phyloP scores from a whole-genome alignment of 192 early-diverging fungal genomes.

The Podila verticillata region DNA sequence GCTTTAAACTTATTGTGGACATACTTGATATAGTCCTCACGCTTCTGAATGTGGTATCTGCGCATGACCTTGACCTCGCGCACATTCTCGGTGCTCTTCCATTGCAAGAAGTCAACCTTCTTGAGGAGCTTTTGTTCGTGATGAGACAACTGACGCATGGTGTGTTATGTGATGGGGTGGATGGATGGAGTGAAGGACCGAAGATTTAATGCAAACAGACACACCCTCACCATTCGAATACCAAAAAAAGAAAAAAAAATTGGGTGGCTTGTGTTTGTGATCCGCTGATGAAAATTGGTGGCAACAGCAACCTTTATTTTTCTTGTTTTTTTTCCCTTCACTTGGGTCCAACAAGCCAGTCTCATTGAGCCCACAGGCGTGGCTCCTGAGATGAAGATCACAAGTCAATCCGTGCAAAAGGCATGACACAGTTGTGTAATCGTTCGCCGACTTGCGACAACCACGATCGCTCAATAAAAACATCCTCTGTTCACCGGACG shows the following conservation, averaged over 20 bases:
- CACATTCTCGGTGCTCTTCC: conserved; percentile 87
- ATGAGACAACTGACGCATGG: conserved; percentile 83
- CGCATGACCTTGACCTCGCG: conserved; percentile 89
- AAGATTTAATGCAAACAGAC: not conserved
- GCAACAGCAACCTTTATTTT: too few species aligned
- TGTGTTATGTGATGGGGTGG: not conserved
- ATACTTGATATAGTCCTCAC: conserved; percentile 91
- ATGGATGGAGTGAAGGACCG: not conserved
- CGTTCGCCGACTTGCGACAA: too few species aligned
- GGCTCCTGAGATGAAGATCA: too few species aligned
- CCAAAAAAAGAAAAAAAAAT: not conserved
- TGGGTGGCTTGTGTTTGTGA: not conserved
- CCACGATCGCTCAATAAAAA: too few species aligned
- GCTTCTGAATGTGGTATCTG: conserved; percentile 86
- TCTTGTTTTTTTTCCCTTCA: too few species aligned
- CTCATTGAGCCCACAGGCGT: too few species aligned
- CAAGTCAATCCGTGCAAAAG: too few species aligned
- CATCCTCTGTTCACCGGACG: too few species aligned
- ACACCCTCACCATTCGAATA: not conserved
- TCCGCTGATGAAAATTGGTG: too few species aligned
- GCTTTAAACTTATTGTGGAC: not conserved
- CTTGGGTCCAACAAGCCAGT: too few species aligned
- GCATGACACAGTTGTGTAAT: too few species aligned
- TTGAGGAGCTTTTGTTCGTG: conserved; percentile 96
- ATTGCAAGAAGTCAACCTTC: conserved; percentile 95